Conservation (phyloP, 2,329 filamentous ascomycete species). For the Rhynchosporium secalis region DNA sequence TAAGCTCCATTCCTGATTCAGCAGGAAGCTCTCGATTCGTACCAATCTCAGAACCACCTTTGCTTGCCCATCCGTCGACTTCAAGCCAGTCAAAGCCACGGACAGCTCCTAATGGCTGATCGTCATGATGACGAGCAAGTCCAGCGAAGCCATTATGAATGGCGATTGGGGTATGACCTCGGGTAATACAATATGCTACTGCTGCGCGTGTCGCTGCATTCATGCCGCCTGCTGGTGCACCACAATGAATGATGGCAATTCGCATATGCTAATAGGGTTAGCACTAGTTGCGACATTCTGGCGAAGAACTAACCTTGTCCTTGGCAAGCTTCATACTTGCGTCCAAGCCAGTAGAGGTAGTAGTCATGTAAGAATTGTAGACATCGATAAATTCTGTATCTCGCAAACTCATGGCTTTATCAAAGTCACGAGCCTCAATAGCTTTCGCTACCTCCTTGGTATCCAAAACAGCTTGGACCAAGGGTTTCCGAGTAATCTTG, state of each 20-base stretch:
- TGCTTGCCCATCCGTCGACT: slow-evolving; percentile 92
- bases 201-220: slow-evolving; percentile 93
- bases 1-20: slow-evolving; percentile 78
- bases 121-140: slow-evolving; percentile 84
- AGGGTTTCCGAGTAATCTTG: slow-evolving; percentile 87
- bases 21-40: slow-evolving; percentile 92
- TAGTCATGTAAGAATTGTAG: slow-evolving; percentile 86
- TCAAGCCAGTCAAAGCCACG: slow-evolving; percentile 89
- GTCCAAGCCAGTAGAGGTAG: slow-evolving; percentile 77
- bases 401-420: slow-evolving; percentile 80
- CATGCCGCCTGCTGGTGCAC: slow-evolving; percentile 95
- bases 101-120: slow-evolving; percentile 79
- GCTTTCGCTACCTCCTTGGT: slow-evolving; percentile 82
- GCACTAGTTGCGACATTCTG: slow-evolving; percentile 6
- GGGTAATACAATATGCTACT: slow-evolving; percentile 86
- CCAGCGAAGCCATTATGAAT: slow-evolving; percentile 98
- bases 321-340: slow-evolving; percentile 64
- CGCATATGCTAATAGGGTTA: slow-evolving; percentile 69
- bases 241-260: slow-evolving; percentile 95
- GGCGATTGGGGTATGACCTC: slow-evolving; percentile 89
- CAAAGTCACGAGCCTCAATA: slow-evolving; percentile 84
- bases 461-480: slow-evolving; percentile 84
- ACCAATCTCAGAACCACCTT: slow-evolving; percentile 95
- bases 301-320: slow-evolving; percentile 60
- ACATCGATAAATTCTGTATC: slow-evolving; percentile 95